These are phyloP conservation scores for Phtheirospermum japonicum DNA, from an alignment of 257 asterid species.

Conservation along the genomic window DNA sequence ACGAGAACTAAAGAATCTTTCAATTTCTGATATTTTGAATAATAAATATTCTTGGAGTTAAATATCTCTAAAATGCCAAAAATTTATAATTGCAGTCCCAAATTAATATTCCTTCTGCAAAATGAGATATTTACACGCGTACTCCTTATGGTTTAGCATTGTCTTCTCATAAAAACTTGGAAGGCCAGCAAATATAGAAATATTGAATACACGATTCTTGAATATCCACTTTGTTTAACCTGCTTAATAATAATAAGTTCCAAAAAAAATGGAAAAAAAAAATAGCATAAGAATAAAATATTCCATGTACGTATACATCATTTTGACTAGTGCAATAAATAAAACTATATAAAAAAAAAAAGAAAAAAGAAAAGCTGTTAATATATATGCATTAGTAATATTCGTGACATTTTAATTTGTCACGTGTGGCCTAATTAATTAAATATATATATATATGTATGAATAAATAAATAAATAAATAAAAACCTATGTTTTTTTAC, in stretches of 20 bases:
- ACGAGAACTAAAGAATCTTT: no score
- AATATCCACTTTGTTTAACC: slow-evolving; percentile 39
- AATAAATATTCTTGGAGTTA: slow-evolving; percentile 5
- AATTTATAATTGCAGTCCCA: not conserved
- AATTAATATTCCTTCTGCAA: not conserved
- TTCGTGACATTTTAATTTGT: no score
- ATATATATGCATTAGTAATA: no score
- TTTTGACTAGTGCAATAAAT: no score
- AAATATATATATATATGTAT: no score
- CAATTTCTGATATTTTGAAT: no score
- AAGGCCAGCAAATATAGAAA: slow-evolving; percentile 38
- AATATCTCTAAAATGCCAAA: not conserved
- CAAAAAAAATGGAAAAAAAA: slow-evolving; percentile 7
- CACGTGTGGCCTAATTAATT: no score
- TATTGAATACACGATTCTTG: slow-evolving; percentile 32
- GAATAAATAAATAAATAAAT: no score
- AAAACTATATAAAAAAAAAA: no score
- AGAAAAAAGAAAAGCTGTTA: no score
- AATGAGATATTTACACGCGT: slow-evolving; percentile 6
- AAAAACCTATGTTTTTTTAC: slow-evolving; percentile 29
- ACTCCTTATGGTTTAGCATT: slow-evolving; percentile 1
- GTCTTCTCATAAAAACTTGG: slow-evolving; percentile 42
- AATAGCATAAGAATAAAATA: not conserved
- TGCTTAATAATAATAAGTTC: slow-evolving; percentile 44
- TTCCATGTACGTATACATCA: not conserved